Evolutionary conservation across 2,329 filamentous ascomycete species (phyloP).

Genomic region (Aspergillus latus): DNA sequence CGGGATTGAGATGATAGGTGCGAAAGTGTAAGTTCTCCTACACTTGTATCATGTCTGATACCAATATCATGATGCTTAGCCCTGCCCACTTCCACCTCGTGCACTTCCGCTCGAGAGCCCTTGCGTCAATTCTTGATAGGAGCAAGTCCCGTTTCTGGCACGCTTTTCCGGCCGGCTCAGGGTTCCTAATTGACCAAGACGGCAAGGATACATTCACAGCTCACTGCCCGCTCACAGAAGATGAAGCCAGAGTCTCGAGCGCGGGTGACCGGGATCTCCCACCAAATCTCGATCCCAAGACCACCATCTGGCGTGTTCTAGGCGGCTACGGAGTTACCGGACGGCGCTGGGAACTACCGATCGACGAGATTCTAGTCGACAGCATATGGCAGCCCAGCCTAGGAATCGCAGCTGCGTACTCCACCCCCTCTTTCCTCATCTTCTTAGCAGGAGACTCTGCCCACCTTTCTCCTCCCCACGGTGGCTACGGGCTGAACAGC

Average conservation of each 20-base stretch:
- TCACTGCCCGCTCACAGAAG: slow-evolving; percentile 24
- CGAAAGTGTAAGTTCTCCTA: slow-evolving; percentile 24
- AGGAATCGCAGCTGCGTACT: slow-evolving; percentile 28
- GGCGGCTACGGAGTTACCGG: slow-evolving; percentile 16
- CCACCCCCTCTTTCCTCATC: slow-evolving; percentile 17
- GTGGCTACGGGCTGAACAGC: slow-evolving; percentile 43
- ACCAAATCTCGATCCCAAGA: slow-evolving; percentile 21
- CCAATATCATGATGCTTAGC: neutral
- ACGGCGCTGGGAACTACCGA: slow-evolving; percentile 24
- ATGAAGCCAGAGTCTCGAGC: slow-evolving; percentile 5
- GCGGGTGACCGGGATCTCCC: neutral
- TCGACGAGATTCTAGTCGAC: slow-evolving; percentile 37
- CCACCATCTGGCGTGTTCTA: slow-evolving; percentile 25
- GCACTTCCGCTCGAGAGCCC: slow-evolving; percentile 34
- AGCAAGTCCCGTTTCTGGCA: slow-evolving; percentile 33
- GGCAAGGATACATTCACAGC: slow-evolving; percentile 36
- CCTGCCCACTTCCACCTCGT: slow-evolving; percentile 25
- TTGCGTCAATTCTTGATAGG: slow-evolving; percentile 22
- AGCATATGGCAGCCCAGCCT: slow-evolving; percentile 33
- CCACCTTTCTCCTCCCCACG: slow-evolving; percentile 36
- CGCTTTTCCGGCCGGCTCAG: slow-evolving; percentile 27
- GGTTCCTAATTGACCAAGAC: slow-evolving; percentile 33
- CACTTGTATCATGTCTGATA: neutral
- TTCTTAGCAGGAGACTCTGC: slow-evolving; percentile 39
- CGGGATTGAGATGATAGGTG: slow-evolving; percentile 26